These are phyloP conservation scores for Pseudogymnoascus sp. DNA, from an alignment of 2,329 filamentous ascomycete genomes.

Conservation along the genomic window DNA sequence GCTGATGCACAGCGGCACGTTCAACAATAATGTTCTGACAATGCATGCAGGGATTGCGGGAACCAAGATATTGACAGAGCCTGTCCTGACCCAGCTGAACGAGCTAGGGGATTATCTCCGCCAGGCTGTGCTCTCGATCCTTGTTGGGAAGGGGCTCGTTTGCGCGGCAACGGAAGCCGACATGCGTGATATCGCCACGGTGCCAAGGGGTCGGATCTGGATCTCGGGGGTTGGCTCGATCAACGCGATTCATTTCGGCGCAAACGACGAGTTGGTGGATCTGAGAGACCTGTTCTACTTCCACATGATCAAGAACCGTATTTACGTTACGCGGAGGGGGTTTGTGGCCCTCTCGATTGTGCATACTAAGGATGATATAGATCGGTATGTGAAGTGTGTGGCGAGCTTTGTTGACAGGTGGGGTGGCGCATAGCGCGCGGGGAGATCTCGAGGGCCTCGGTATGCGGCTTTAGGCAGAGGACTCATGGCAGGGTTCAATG, in stretches of 20 bases:
- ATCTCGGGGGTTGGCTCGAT: constrained; percentile 19
- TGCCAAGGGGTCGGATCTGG: constrained; percentile 14
- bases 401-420: constrained; percentile 12
- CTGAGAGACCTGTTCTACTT: constrained; percentile 19
- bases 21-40: constrained; percentile 54
- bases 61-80: constrained; percentile 19
- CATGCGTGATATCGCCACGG: background rate
- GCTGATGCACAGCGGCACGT: constrained; percentile 52
- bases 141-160: constrained; percentile 13
- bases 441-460: background rate
- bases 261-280: constrained; percentile 14
- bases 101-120: constrained; percentile 16
- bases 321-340: constrained; percentile 20
- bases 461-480: background rate
- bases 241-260: constrained; percentile 19
- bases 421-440: background rate
- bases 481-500: background rate
- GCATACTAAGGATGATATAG: constrained; percentile 12
- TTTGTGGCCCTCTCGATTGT: constrained; percentile 18
- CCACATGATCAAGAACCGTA: constrained; percentile 19
- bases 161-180: background rate
- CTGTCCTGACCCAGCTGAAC: constrained; percentile 16
- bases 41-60: constrained; percentile 45
- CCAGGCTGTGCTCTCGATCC: constrained; percentile 9
- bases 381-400: constrained; percentile 15